A percentile compares a stretch with the other conserved stretches of the same genome.
phyloP scores from a whole-genome alignment of 2,329 filamentous ascomycete genomes.

The Colletotrichum gigasporum region DNA sequence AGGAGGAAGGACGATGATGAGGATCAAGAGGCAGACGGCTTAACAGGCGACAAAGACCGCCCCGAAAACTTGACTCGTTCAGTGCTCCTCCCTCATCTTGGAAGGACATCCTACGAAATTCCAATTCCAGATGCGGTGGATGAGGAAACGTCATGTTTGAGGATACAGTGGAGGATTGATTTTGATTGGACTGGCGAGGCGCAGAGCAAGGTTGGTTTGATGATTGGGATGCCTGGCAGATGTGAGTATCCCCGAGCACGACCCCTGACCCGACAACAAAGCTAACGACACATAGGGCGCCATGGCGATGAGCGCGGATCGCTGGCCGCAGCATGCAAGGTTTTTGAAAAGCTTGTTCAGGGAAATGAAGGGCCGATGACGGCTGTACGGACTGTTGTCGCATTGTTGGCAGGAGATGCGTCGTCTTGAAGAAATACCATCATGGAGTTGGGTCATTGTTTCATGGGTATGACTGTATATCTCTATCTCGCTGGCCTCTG shows the following conservation, averaged over 20 bases:
- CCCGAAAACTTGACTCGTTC: constrained; percentile 38
- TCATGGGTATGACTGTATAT: background rate
- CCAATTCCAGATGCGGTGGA: constrained; percentile 46
- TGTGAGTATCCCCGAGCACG: constrained; percentile 64
- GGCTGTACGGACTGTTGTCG: constrained; percentile 68
- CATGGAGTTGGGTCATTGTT: background rate
- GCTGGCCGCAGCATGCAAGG: constrained; percentile 64
- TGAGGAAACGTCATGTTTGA: constrained; percentile 51
- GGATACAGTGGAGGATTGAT: constrained; percentile 69
- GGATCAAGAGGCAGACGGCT: constrained; percentile 34
- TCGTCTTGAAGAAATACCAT: constrained; percentile 13
- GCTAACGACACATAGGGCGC: constrained; percentile 61
- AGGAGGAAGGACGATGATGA: constrained; percentile 34
- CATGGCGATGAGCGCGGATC: constrained; percentile 64
- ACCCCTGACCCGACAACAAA: background rate
- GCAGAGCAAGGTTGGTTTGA: constrained; percentile 63
- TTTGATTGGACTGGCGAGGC: constrained; percentile 82
- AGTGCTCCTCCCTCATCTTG: constrained; percentile 64
- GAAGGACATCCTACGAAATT: constrained; percentile 59
- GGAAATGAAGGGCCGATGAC: constrained; percentile 63
- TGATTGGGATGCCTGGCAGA: constrained; percentile 66
- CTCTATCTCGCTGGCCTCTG: background rate
- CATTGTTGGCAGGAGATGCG: constrained; percentile 62
- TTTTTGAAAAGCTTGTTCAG: constrained; percentile 68
- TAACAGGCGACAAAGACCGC: background rate